A percentile compares a stretch with the other conserved stretches of the same genome.
phyloP scores from a whole-genome alignment of 1,284 basidiomycete genomes.

The Cystobasidium sp. region DNA sequence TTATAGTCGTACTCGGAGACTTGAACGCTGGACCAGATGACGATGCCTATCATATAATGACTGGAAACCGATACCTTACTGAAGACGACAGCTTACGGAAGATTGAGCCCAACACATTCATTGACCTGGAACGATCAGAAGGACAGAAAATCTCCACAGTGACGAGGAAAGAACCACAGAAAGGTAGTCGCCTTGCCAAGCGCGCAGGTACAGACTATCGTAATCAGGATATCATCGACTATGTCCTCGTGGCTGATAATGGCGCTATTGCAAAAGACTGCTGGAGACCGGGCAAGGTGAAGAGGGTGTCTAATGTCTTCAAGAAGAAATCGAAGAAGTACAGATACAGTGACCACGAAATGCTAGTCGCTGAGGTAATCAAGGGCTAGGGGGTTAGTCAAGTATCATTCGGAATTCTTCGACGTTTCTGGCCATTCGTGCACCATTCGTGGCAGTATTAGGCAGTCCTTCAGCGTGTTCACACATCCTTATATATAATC shows the following conservation, averaged over 20 bases:
- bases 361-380: slow-evolving; percentile 11
- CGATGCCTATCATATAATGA: slow-evolving; percentile 21
- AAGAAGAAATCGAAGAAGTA: slow-evolving; percentile 8
- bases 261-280: slow-evolving; percentile 14
- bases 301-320: background rate
- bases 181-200: background rate
- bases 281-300: slow-evolving; percentile 16
- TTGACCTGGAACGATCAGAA: slow-evolving; percentile 1
- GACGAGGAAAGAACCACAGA: background rate
- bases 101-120: slow-evolving; percentile 14
- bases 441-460: no score
- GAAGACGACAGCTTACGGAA: background rate
- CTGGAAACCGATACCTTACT: slow-evolving; percentile 19
- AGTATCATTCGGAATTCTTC: background rate
- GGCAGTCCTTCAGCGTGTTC: no score
- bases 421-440: no score
- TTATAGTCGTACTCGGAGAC: background rate
- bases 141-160: background rate
- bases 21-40: slow-evolving; percentile 3
- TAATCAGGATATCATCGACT: slow-evolving; percentile 3
- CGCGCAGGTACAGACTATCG: background rate
- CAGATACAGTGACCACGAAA: slow-evolving; percentile 13
- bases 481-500: no score
- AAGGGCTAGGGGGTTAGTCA: background rate
- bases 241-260: slow-evolving; percentile 30